Conservation (phyloP, 2,329 filamentous ascomycete species). For the Aureobasidium sp. region DNA sequence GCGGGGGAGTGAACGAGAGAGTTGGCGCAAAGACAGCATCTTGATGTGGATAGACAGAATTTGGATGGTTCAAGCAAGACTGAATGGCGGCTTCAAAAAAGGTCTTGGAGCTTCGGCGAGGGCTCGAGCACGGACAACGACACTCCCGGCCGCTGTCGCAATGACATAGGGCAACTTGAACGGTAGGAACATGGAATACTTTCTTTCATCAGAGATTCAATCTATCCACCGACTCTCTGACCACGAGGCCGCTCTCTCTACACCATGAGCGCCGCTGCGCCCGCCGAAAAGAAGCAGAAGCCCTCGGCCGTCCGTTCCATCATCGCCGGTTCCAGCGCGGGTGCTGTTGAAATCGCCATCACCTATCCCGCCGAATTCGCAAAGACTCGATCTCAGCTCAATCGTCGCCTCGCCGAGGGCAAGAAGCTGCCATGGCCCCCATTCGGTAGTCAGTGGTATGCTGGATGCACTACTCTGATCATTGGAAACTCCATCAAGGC, state of each 20-base stretch:
- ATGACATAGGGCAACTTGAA: neutral
- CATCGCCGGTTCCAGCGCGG: conserved; percentile 85
- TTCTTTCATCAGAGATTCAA: neutral
- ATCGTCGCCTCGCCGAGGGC: conserved; percentile 69
- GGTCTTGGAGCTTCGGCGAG: conserved; percentile 2
- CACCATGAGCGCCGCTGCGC: conserved; percentile 15
- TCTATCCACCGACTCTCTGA: neutral
- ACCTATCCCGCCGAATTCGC: conserved; percentile 96
- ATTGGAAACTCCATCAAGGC: conserved; percentile 96
- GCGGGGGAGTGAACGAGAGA: conserved; percentile 40
- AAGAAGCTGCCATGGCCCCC: conserved; percentile 92
- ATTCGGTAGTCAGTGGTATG: conserved; percentile 93
- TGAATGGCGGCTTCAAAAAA: neutral
- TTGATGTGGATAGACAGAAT: conserved; percentile 12
- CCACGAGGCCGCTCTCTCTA: neutral
- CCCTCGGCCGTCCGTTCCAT: conserved; percentile 83
- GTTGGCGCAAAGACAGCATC: conserved; percentile 40
- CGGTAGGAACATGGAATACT: neutral
- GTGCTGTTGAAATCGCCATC: conserved; percentile 90
- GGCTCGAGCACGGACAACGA: neutral
- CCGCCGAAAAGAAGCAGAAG: conserved; percentile 33
- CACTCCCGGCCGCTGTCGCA: conserved; percentile 3
- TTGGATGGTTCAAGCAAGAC: neutral
- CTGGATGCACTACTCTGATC: conserved; percentile 92
- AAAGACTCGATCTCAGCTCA: conserved; percentile 91